Evolutionary conservation across 306 rosid species (phyloP), one percentile per base, ranked within the genome.

Genomic region (Sicyos edulis): DNA sequence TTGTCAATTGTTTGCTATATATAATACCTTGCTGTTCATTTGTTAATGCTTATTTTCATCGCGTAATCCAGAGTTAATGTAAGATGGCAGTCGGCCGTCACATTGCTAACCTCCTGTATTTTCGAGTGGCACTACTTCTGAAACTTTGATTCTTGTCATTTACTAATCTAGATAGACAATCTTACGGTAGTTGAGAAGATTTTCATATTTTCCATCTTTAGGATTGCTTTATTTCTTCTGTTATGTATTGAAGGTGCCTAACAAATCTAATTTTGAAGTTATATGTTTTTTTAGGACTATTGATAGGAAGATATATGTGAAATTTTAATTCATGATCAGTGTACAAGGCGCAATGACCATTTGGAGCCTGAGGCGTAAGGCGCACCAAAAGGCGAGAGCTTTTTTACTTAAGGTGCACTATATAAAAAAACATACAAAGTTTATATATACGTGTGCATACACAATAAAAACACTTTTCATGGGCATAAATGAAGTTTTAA

Each of bases 151-250:
- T 40, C 10, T n/a, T 63, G 14, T 6, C 22, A 37, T 64, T 17
- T 40, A 0, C 40, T 6, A 67, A 21, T 12, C 26, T 5, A 0
- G 50, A 16, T 64, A 17, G 11, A 44, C 0, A 44, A 8, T 8
- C 49, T 44, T 44, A 8, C 44, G 52, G 11, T 66, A 3, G 44
- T 67, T 5, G 19, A 67, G 56, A 11, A 20, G 13, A 13, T 7
- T 45, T 66, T 21, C 19, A 20, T 20, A 2, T 42, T 44, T 22
- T 45, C 55, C 5, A 20, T 45, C 54, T 20, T 20, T 42, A 12
- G n/a, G 47, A 66, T 5, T 45, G 11, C 71, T 66, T 14, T 42
- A 4, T 40, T 63, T 63, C 6, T 63, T 63, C 52, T 63, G 70
- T n/a, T 16, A 63, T 61, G 24, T 16, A 13, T 29, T 29, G 66